A percentile compares a stretch with the other conserved stretches of the same genome.
phyloP scores from a whole-genome alignment of 2,329 filamentous ascomycete species.

The Aspergillus candidus region DNA sequence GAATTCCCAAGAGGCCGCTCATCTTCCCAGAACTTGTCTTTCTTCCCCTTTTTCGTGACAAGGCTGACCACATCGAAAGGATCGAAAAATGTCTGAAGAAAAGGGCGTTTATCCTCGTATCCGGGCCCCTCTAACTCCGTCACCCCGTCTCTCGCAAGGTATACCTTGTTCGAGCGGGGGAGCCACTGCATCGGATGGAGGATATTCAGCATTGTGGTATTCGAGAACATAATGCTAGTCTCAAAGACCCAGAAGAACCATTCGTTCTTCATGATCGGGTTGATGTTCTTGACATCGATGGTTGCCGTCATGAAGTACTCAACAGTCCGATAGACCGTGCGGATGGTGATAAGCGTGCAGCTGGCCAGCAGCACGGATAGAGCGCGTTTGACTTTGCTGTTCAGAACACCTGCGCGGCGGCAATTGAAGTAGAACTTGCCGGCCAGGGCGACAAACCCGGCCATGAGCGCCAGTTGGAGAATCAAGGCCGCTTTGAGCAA shows the following conservation, averaged over 20 bases:
- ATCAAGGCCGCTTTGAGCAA: constrained; percentile 47
- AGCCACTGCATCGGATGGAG: constrained; percentile 48
- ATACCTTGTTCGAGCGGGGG: constrained; percentile 46
- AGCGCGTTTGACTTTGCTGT: constrained; percentile 34
- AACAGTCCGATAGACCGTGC: constrained; percentile 47
- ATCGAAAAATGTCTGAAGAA: constrained; percentile 39
- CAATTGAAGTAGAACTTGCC: constrained; percentile 44
- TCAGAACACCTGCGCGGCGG: constrained; percentile 34
- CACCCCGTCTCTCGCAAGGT: constrained; percentile 46
- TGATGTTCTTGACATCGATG: constrained; percentile 30
- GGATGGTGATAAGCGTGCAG: constrained; percentile 38
- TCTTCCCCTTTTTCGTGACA: constrained; percentile 29
- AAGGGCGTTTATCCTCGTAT: constrained; percentile 43
- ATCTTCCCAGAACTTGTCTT: constrained; percentile 37
- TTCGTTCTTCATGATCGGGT: constrained; percentile 38
- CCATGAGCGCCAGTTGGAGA: constrained; percentile 47
- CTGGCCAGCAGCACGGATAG: constrained; percentile 45
- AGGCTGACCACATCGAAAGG: constrained; percentile 39
- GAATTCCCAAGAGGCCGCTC: neutral
- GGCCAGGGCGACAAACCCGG: constrained; percentile 44
- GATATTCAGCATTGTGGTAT: constrained; percentile 47
- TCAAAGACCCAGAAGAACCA: constrained; percentile 53
- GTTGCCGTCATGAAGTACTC: constrained; percentile 40
- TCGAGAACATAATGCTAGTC: constrained; percentile 46
- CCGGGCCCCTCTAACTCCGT: constrained; percentile 48